Base-by-base conservation (phyloP, 257 asterid genomes). In the Ballota nigra region DNA sequence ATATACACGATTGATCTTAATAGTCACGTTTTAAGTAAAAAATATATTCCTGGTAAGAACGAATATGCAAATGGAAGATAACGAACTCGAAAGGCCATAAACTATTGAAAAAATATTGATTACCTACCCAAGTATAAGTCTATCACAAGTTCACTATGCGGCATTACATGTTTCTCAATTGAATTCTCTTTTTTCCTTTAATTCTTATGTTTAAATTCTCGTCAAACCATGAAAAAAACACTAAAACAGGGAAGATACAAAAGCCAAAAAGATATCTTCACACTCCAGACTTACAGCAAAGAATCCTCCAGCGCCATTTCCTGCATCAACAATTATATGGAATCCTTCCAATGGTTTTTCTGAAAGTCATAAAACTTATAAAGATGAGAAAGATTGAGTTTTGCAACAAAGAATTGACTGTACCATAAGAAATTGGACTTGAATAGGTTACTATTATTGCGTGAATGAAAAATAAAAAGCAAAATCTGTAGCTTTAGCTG, bases 281-380 rank as follows among this genome's bases (percentile, higher is more conserved):
- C 55, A 76, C 47, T 79, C 68, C 71, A 71, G 74, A 81, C 98
- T 86, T 82, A 88, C 97, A 43, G 93, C 96, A 79, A 95, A 95
- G 76, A 95, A 95, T 60, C 99, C 99, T 72, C 99, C 99, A 41
- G 99, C 96, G 31, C 99, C 99, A 80, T 95, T 95, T 73, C 99
- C 99, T 49, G 99, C 99, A 82, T 95, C 99, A 71, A 95, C 99
- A 77, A 95, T 84, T 71, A 95, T 92, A 75, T 95, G 98, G 89
- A 95, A 88, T 73, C 98, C 98, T 70, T 92, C 96, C 82, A 95
- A 82, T 55, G 99, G 99, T 87, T 83, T 92, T 83, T 95, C 99
- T 95, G 96, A 55, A 77, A 83, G 67, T 71, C 63, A 52, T 64
- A 66, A 45, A 69, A 55, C 22, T 23, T 76, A 67, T 6, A 68